Base-by-base conservation (phyloP, 441 rosid species). In the Daphne laureola region DNA sequence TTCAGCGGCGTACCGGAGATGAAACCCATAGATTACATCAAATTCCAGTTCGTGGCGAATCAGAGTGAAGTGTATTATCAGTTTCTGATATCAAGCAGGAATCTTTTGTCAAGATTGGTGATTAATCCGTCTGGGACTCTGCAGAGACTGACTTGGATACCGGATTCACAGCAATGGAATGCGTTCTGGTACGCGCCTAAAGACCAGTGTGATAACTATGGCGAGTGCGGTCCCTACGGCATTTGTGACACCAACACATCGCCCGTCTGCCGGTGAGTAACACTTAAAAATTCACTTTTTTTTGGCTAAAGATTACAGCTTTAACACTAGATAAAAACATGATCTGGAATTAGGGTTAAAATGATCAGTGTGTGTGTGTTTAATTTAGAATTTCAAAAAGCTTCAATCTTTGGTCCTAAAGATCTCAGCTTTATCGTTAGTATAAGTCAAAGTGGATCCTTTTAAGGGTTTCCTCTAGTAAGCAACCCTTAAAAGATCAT, bases 181-280 rank as follows among this genome's bases (percentile, higher is more conserved):
- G 8, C 54, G 14, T 86, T 86, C 45, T 89, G 97, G 97, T 77
- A 58, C 26, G 92, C 90, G 6, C 95, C 83, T 0, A 83, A 86
- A 45, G 96, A 89, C 55, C 95, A 89, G 54, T 89, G 96, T 48
- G 95, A 89, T 65, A 0, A 59, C 1, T 82, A 69, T 67, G 4
- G 51, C 0, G 78, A 65, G 58, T 86, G 96, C 46, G 95, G 96
- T 38, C 67, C 73, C 0, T 83, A 51, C 48, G 83, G 95, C 6
- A 55, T 83, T 0, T 89, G 97, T 4, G 90, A 89, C 50, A 58
- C 70, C 9, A 76, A 86, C 52, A 73, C 74, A 2, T 83, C 90
- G 0, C 94, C 97, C 1, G 86, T 84, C 36, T 90, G 97, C 55
- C 38, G 7, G 38, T 31, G 11, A 31, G 38, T 4, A 0, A 0